Conservation (phyloP, 1,139 yeast genomes). For the Saccharomyces hybrid region DNA sequence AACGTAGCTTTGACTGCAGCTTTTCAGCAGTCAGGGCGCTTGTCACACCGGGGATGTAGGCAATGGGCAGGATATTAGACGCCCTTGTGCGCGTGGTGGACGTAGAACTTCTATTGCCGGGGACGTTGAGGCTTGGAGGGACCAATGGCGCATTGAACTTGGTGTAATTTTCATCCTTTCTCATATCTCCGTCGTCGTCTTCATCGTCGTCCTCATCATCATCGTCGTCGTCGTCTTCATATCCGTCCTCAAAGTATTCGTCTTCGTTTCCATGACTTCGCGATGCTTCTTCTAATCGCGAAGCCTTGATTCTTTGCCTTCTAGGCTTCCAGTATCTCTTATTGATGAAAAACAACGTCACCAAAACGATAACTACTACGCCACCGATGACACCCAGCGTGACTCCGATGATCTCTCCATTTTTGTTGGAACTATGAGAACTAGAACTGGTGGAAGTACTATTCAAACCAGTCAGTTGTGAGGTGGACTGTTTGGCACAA, state of each 20-base stretch:
- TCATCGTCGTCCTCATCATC: conserved; percentile 12
- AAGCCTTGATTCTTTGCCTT: conserved; percentile 16
- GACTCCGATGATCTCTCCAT: conserved; percentile 15
- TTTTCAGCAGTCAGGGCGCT: conserved; percentile 30
- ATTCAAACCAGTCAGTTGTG: conserved; percentile 9
- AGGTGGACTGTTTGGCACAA: conserved; percentile 36
- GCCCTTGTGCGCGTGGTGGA: conserved; percentile 67
- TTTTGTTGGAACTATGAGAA: conserved; percentile 18
- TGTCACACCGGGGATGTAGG: conserved; percentile 89
- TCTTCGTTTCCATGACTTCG: conserved; percentile 12
- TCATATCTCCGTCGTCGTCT: conserved; percentile 5
- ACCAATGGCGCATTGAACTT: conserved; percentile 1
- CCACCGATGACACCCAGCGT: conserved; percentile 65
- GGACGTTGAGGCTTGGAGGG: not conserved
- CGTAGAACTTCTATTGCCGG: conserved; percentile 38
- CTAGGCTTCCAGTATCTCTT: conserved; percentile 35
- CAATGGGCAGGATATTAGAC: conserved; percentile 85
- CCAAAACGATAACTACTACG: conserved; percentile 16
- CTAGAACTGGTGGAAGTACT: conserved; percentile 1
- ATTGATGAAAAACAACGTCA: conserved; percentile 23
- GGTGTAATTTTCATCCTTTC: conserved; percentile 20
- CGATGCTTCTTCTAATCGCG: conserved; percentile 16
- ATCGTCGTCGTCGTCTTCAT: conserved; percentile 10
- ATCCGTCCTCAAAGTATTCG: conserved; percentile 10
- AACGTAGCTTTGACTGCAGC: not conserved